Conservation (phyloP, 2,329 filamentous ascomycete species). For the Verticillium tricorpus region DNA sequence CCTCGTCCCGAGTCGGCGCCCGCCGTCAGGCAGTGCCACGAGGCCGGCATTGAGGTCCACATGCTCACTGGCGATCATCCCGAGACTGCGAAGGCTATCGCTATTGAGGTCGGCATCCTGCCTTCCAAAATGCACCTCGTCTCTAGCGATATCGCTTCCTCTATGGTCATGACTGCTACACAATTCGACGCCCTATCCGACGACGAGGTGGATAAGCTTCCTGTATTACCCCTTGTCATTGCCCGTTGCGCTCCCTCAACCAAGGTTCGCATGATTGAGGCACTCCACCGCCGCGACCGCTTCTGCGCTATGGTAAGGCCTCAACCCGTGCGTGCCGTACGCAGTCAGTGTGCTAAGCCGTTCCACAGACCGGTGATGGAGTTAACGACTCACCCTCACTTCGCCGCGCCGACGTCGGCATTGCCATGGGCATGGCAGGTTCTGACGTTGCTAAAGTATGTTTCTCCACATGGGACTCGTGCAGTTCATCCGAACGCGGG, state of each 20-base stretch:
- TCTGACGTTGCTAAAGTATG: slow-evolving; percentile 53
- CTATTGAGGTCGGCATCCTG: slow-evolving; percentile 53
- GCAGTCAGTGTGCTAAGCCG: neutral
- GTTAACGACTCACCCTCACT: slow-evolving; percentile 63
- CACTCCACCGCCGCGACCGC: slow-evolving; percentile 55
- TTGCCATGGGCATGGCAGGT: slow-evolving; percentile 60
- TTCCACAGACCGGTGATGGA: slow-evolving; percentile 53
- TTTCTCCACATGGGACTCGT: neutral
- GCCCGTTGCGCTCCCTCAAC: slow-evolving; percentile 61
- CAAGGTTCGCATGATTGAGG: slow-evolving; percentile 61
- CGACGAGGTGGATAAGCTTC: slow-evolving; percentile 53
- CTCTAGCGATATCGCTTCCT: slow-evolving; percentile 42
- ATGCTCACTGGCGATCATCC: slow-evolving; percentile 59
- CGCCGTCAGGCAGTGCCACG: slow-evolving; percentile 47
- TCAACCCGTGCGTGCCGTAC: neutral
- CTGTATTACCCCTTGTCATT: slow-evolving; percentile 57
- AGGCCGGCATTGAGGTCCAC: slow-evolving; percentile 53
- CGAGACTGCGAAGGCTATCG: slow-evolving; percentile 54
- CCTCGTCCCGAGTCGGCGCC: slow-evolving; percentile 57
- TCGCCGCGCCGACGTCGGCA: slow-evolving; percentile 60
- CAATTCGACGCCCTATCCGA: slow-evolving; percentile 58
- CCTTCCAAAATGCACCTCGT: slow-evolving; percentile 38
- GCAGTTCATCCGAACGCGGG: neutral
- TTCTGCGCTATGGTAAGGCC: slow-evolving; percentile 48
- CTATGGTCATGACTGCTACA: slow-evolving; percentile 55